Percentiles rank a stretch among this genome's conserved stretches.
These are phyloP conservation scores for Podila epigama DNA, from an alignment of 192 early-diverging fungal species.

Conservation along the genomic window DNA sequence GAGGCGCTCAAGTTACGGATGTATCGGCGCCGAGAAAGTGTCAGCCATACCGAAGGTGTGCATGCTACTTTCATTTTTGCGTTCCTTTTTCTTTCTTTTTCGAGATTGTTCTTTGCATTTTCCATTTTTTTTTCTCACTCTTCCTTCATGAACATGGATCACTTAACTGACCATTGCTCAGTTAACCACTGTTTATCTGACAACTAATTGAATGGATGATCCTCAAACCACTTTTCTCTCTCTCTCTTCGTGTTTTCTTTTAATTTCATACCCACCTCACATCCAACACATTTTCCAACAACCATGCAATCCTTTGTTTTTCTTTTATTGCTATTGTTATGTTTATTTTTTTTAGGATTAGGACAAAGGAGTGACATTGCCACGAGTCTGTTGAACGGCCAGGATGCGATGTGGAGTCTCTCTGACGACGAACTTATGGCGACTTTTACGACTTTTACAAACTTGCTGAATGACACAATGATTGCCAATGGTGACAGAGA, in stretches of 20 bases:
- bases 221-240: too few relatives aligned
- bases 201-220: neutral
- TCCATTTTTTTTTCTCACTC: neutral
- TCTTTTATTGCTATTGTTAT: neutral
- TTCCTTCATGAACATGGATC: too few relatives aligned
- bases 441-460: slow-evolving; percentile 31
- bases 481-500: too few relatives aligned
- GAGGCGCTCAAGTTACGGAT: slow-evolving; percentile 35
- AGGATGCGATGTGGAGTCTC: slow-evolving; percentile 15
- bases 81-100: neutral
- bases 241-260: neutral
- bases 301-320: too few relatives aligned
- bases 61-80: neutral
- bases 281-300: too few relatives aligned
- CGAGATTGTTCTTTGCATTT: neutral
- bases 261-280: too few relatives aligned
- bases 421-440: slow-evolving; percentile 44
- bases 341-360: neutral
- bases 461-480: slow-evolving; percentile 17
- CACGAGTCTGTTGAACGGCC: neutral
- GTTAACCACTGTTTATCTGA: neutral
- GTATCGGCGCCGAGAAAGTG: slow-evolving; percentile 30
- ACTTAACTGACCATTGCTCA: neutral
- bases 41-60: slow-evolving; percentile 15
- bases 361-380: neutral